phyloP scores from a whole-genome alignment of 257 asterid genomes.

The Mentha longifolia region DNA sequence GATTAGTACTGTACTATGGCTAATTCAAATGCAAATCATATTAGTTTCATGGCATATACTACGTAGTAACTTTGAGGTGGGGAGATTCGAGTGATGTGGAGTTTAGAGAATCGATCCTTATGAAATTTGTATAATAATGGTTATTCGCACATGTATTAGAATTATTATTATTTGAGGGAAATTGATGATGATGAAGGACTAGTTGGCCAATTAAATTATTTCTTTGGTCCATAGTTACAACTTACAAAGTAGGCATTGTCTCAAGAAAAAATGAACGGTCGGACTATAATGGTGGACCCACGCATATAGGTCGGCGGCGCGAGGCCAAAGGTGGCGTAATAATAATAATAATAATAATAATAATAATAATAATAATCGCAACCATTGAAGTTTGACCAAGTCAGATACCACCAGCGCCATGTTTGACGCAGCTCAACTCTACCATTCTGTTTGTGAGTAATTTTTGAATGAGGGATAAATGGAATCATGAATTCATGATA shows the following conservation, averaged over 20 bases:
- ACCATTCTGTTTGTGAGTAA: background rate
- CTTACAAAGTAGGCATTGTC: conserved; percentile 5
- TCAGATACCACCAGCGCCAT: background rate
- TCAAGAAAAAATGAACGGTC: background rate
- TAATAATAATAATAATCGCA: background rate
- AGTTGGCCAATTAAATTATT: too few species aligned
- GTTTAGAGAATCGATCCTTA: background rate
- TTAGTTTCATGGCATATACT: background rate
- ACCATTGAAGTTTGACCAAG: background rate
- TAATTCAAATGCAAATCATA: too few species aligned
- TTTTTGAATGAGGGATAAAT: too few species aligned
- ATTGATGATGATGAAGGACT: background rate
- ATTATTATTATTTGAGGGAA: too few species aligned
- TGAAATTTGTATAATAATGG: background rate
- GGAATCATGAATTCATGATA: too few species aligned
- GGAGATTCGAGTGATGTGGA: background rate
- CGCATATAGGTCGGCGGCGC: background rate
- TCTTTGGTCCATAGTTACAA: background rate
- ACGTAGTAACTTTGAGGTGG: background rate
- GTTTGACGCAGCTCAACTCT: background rate
- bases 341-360: too few species aligned
- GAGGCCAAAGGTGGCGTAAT: background rate
- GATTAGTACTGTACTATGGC: too few species aligned
- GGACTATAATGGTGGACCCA: background rate
- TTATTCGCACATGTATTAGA: too few species aligned